Evolutionary conservation across 257 asterid species (phyloP).

Genomic region (Gentiana macrophylla): DNA sequence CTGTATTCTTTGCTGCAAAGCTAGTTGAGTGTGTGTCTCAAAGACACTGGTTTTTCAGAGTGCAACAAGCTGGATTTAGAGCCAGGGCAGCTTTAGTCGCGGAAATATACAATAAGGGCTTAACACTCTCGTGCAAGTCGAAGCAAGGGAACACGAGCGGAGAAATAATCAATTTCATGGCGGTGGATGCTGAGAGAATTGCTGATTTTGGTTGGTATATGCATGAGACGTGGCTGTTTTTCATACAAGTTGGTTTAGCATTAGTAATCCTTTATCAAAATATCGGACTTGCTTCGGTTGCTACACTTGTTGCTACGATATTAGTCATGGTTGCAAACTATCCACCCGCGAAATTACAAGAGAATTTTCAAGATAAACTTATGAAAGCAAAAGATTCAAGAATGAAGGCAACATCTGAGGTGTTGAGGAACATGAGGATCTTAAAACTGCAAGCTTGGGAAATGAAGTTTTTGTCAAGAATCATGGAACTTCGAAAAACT

Average conservation of each 20-base stretch:
- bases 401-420: constrained; percentile 88
- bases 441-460: constrained; percentile 97
- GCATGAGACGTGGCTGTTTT: constrained; percentile 81
- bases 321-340: constrained; percentile 63
- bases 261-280: constrained; percentile 48
- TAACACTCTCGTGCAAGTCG: constrained; percentile 60
- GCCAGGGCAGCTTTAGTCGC: constrained; percentile 81
- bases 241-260: constrained; percentile 56
- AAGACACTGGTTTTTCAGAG: constrained; percentile 67
- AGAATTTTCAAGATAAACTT: constrained; percentile 56
- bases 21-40: constrained; percentile 56
- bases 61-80: constrained; percentile 69
- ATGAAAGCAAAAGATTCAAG: constrained; percentile 80
- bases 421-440: constrained; percentile 85
- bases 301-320: constrained; percentile 48
- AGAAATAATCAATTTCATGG: constrained; percentile 76
- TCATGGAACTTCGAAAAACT: constrained; percentile 39
- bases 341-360: constrained; percentile 55
- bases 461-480: constrained; percentile 59
- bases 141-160: constrained; percentile 72
- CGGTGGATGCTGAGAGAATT: constrained; percentile 81
- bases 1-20: constrained; percentile 54
- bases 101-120: constrained; percentile 54
- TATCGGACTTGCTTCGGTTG: constrained; percentile 71
- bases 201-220: constrained; percentile 78